These are phyloP conservation scores for Starmerella vitae DNA, from an alignment of 805 yeast species.

Conservation along the genomic window DNA sequence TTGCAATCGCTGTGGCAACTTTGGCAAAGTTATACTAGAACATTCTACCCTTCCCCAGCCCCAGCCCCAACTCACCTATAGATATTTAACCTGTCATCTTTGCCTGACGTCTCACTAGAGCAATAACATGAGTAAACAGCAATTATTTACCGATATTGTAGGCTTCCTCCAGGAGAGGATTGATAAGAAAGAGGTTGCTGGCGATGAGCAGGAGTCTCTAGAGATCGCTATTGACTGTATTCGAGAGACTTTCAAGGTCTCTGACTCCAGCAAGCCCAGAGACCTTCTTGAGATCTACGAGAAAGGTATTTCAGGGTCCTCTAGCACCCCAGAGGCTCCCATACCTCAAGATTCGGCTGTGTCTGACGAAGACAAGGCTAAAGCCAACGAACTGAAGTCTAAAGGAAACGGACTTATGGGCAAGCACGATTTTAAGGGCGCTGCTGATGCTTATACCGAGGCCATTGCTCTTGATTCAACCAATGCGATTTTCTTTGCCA, in stretches of 20 bases:
- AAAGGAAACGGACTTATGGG: conserved; percentile 91
- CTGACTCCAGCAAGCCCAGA: conserved; percentile 28
- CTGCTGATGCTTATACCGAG: conserved; percentile 63
- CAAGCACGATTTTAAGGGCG: conserved; percentile 49
- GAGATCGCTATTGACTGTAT: conserved; percentile 92
- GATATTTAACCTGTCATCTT: too few relatives aligned
- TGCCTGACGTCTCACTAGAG: not conserved
- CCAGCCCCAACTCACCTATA: too few relatives aligned
- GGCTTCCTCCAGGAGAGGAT: conserved; percentile 52
- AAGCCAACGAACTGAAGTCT: conserved; percentile 72
- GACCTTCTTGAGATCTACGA: conserved; percentile 17
- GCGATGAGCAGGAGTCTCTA: conserved; percentile 74
- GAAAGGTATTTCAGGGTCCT: conserved; percentile 6
- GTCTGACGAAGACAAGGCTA: conserved; percentile 39
- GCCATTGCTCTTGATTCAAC: conserved; percentile 59
- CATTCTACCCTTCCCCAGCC: too few relatives aligned
- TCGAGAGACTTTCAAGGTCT: conserved; percentile 68
- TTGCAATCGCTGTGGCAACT: too few relatives aligned
- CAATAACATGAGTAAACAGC: conserved; percentile 20
- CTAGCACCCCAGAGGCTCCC: conserved; percentile 15
- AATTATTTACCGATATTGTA: conserved; percentile 54
- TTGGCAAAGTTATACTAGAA: too few relatives aligned
- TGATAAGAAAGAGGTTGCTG: conserved; percentile 47
- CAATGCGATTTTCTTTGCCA: conserved; percentile 77
- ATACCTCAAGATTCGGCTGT: conserved; percentile 21